phyloP scores from a whole-genome alignment of 1,284 basidiomycete genomes.

The Trametes sp. region DNA sequence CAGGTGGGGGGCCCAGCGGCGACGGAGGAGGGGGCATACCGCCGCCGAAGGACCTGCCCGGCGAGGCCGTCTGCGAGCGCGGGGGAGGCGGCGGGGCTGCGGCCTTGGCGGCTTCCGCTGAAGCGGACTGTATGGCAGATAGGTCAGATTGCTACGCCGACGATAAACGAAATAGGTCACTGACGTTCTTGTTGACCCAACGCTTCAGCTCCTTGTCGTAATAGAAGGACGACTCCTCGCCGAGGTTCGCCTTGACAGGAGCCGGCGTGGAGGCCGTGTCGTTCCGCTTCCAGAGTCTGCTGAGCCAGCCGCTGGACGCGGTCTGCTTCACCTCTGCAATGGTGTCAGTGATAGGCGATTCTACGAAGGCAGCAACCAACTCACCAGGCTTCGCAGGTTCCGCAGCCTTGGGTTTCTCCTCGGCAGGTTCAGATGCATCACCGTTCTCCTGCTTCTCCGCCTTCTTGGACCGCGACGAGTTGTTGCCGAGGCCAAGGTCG shows the following conservation, averaged over 20 bases:
- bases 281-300: slow-evolving; percentile 73
- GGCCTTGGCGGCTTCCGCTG: slow-evolving; percentile 55
- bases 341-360: not conserved
- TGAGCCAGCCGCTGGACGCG: slow-evolving; percentile 76
- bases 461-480: slow-evolving; percentile 32
- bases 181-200: slow-evolving; percentile 96
- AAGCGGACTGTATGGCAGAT: slow-evolving; percentile 52
- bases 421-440: slow-evolving; percentile 17
- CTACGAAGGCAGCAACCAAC: slow-evolving; percentile 6
- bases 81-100: slow-evolving; percentile 71
- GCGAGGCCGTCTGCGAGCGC: slow-evolving; percentile 84
- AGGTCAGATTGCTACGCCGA: slow-evolving; percentile 1
- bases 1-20: slow-evolving; percentile 54
- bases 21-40: slow-evolving; percentile 36
- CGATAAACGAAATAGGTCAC: slow-evolving; percentile 24
- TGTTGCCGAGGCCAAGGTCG: slow-evolving; percentile 92
- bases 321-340: slow-evolving; percentile 40
- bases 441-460: slow-evolving; percentile 25
- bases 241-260: slow-evolving; percentile 91
- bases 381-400: slow-evolving; percentile 41
- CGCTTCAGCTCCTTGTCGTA: slow-evolving; percentile 95
- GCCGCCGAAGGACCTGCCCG: slow-evolving; percentile 50
- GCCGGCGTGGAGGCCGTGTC: slow-evolving; percentile 57
- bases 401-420: slow-evolving; percentile 26
- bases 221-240: slow-evolving; percentile 91